These are phyloP conservation scores for Euphorbia pulcherrima DNA, from an alignment of 345 rosid species.

Conservation along the genomic window DNA sequence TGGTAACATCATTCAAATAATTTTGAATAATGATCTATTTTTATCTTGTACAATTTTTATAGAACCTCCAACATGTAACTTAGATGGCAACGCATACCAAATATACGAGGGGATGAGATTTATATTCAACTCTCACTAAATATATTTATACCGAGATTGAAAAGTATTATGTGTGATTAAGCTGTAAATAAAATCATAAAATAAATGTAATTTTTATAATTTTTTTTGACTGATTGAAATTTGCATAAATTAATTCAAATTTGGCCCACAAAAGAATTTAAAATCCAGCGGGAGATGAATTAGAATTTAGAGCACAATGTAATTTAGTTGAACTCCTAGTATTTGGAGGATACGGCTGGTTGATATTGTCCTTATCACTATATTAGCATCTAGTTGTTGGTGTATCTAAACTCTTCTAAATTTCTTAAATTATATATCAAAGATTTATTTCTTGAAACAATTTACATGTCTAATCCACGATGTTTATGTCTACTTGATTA, in stretches of 20 bases:
- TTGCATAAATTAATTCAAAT: slow-evolving; percentile 1
- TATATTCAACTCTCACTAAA: too few relatives aligned
- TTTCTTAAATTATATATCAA: background rate
- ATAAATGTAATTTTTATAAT: too few relatives aligned
- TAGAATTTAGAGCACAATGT: background rate
- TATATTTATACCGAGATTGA: too few relatives aligned
- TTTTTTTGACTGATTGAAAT: too few relatives aligned
- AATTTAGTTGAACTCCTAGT: background rate
- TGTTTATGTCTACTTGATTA: background rate
- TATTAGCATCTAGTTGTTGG: background rate
- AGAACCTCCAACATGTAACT: too few relatives aligned
- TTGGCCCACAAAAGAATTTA: background rate
- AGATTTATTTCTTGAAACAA: background rate
- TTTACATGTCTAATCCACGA: background rate
- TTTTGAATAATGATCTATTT: too few relatives aligned
- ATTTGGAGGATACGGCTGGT: slow-evolving; percentile 4
- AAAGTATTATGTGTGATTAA: too few relatives aligned
- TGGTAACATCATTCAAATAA: too few relatives aligned
- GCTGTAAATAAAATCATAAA: too few relatives aligned
- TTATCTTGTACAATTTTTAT: too few relatives aligned
- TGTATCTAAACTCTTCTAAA: background rate
- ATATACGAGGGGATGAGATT: too few relatives aligned
- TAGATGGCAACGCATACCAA: too few relatives aligned
- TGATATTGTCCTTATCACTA: slow-evolving; percentile 3
- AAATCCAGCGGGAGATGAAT: background rate